A percentile compares a stretch with the other conserved stretches of the same genome.
Conservation (phyloP, 2,329 filamentous ascomycete species). For the Curvularia lunata region DNA sequence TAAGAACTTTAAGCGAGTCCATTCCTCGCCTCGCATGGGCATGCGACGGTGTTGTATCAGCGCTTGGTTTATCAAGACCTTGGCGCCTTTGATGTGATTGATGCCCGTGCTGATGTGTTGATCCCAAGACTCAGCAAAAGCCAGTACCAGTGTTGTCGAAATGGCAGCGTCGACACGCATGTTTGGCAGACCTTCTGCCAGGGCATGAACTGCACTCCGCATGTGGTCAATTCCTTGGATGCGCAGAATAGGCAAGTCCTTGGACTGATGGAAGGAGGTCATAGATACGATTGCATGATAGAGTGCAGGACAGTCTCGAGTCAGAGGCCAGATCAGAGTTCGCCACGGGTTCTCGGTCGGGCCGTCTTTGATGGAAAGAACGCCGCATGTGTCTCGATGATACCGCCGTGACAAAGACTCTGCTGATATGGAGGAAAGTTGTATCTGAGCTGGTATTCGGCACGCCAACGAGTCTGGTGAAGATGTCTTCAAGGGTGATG, state of each 20-base stretch:
- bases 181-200: constrained; percentile 65
- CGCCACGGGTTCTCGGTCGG: constrained; percentile 74
- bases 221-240: constrained; percentile 73
- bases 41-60: constrained; percentile 56
- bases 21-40: constrained; percentile 51
- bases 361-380: constrained; percentile 74
- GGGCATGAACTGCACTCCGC: constrained; percentile 65
- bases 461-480: constrained; percentile 35
- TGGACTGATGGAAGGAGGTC: constrained; percentile 71
- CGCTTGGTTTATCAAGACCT: constrained; percentile 66
- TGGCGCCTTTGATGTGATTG: constrained; percentile 71
- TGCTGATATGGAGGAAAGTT: constrained; percentile 59
- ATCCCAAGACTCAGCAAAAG: constrained; percentile 75
- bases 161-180: constrained; percentile 71
- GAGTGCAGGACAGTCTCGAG: constrained; percentile 67
- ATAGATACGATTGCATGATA: constrained; percentile 73
- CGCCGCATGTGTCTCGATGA: constrained; percentile 70
- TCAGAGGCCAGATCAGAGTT: constrained; percentile 72
- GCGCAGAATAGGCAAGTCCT: constrained; percentile 62
- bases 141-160: constrained; percentile 72
- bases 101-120: constrained; percentile 72
- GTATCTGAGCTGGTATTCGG: constrained; percentile 52
- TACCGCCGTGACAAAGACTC: constrained; percentile 70
- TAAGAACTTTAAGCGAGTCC: constrained; percentile 66
- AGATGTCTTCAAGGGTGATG: constrained; percentile 45